Evolutionary conservation across 2,329 filamentous ascomycete genomes (phyloP), one percentile per base, ranked within the genome.

Genomic region (Colletotrichum sidae): DNA sequence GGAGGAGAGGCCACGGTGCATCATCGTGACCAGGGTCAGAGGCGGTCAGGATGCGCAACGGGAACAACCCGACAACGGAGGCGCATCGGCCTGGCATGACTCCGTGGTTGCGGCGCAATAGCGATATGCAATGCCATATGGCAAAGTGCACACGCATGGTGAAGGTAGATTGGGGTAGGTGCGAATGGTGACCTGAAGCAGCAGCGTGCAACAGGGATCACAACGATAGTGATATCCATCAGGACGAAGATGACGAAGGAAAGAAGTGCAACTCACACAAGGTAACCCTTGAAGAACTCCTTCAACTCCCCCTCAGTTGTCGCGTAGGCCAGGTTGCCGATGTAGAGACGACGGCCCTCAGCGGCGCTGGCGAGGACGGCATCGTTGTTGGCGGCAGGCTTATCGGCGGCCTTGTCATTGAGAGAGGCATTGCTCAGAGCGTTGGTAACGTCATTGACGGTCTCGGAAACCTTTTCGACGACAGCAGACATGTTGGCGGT

Each of bases 281-380:
- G 92, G 88, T 97, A 98, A 83, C 91, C 92, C 88, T 96, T 95
- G 92, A 99, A 99, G 89, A 99, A 99, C 76, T 96, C 92, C 88
- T 96, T 97, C 89, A 99, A 93, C 91, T 97, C 94, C 91, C 92
- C 96, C 92, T 98, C 96, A 82, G 94, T 97, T 90, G 96, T 98
- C 91, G 95, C 94, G 83, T 99, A 99, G 78, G 96, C 96, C 90
- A 99, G 92, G 88, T 99, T 99, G 88, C 96, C 96, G 87, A 99
- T 98, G 87, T 99, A 99, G 77, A 99, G 92, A 86, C 96, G 93
- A 87, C 96, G 93, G 82, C 96, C 95, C 88, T 99, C 96, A 83
- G 95, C 94, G 82, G 96, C 96, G 86, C 94, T 97, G 84, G 94
- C 93, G 81, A 96, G 91, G 79, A 96, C 94, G 81, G 94, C 94